Evolutionary conservation across 1,284 basidiomycete genomes (phyloP).

Genomic region (Inonotus hispidus): DNA sequence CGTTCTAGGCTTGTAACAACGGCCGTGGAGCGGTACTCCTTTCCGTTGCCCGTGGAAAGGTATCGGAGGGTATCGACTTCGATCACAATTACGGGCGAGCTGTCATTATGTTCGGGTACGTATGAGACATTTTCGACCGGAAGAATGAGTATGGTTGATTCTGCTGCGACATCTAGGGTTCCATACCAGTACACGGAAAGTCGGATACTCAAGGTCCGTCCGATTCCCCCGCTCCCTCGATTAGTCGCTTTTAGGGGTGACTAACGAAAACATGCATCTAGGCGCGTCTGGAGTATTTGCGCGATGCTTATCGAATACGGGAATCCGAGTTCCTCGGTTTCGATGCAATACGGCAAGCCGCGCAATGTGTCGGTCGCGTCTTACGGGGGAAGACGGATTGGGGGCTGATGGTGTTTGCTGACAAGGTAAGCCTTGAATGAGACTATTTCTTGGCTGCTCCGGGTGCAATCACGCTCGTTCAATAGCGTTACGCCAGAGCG

Average conservation of each 20-base stretch:
- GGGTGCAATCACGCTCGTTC: not conserved
- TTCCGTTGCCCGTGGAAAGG: constrained; percentile 97
- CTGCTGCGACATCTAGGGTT: constrained; percentile 48
- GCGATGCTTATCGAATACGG: constrained; percentile 97
- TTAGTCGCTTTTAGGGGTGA: not conserved
- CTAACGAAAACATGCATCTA: constrained; percentile 12
- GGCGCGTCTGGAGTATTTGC: constrained; percentile 93
- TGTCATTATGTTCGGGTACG: constrained; percentile 98
- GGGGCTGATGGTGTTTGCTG: constrained; percentile 99
- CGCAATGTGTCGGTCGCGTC: constrained; percentile 97
- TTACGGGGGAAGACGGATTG: constrained; percentile 98
- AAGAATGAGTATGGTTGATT: not conserved
- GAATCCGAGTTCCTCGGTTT: constrained; percentile 99
- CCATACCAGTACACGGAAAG: constrained; percentile 99
- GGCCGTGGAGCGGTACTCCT: constrained; percentile 95
- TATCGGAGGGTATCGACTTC: constrained; percentile 99
- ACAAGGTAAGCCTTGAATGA: constrained; percentile 67
- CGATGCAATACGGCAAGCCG: constrained; percentile 99
- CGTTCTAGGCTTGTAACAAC: constrained; percentile 88
- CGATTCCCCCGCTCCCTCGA: not conserved
- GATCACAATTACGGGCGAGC: constrained; percentile 99
- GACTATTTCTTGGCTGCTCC: not conserved
- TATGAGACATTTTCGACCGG: constrained; percentile 8
- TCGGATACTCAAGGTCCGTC: constrained; percentile 77
- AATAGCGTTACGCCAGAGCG: constrained; percentile 89